These are phyloP conservation scores for Fusarium lyarnte DNA, from an alignment of 2,329 filamentous ascomycete species.

Conservation along the genomic window DNA sequence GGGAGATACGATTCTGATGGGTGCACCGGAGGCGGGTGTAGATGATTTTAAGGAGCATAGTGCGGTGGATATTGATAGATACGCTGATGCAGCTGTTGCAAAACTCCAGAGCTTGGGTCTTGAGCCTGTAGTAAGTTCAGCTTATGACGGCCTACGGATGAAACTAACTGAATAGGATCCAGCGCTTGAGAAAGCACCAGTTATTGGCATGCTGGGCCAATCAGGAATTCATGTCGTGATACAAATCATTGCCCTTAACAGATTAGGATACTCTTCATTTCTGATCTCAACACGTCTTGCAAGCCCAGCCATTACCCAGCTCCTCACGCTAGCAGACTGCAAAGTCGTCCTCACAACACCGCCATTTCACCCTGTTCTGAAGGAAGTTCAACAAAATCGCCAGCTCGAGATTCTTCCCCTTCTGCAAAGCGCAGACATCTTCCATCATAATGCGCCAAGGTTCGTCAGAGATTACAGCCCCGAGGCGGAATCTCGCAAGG, in stretches of 20 bases:
- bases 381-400: constrained; percentile 24
- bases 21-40: constrained; percentile 14
- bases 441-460: constrained; percentile 12
- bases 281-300: constrained; percentile 38
- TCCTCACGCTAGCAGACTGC: constrained; percentile 22
- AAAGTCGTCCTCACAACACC: constrained; percentile 26
- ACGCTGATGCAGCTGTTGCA: constrained; percentile 35
- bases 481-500: constrained; percentile 24
- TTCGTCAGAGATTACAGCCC: constrained; percentile 29
- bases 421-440: constrained; percentile 8
- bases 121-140: constrained; percentile 17
- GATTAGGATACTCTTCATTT: constrained; percentile 35
- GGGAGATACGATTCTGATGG: constrained; percentile 18
- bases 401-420: constrained; percentile 24
- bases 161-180: constrained; percentile 23
- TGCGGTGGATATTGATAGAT: constrained; percentile 30
- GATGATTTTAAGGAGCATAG: constrained; percentile 37
- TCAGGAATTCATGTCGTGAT: constrained; percentile 35
- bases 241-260: constrained; percentile 35
- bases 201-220: constrained; percentile 33
- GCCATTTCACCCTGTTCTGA: constrained; percentile 25
- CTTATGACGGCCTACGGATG: fast-evolving
- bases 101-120: constrained; percentile 25
- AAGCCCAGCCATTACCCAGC: constrained; percentile 27
- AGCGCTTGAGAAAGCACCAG: constrained; percentile 14